Base-by-base conservation (phyloP, 495 filamentous ascomycete genomes). In the Neurospora intermedia region DNA sequence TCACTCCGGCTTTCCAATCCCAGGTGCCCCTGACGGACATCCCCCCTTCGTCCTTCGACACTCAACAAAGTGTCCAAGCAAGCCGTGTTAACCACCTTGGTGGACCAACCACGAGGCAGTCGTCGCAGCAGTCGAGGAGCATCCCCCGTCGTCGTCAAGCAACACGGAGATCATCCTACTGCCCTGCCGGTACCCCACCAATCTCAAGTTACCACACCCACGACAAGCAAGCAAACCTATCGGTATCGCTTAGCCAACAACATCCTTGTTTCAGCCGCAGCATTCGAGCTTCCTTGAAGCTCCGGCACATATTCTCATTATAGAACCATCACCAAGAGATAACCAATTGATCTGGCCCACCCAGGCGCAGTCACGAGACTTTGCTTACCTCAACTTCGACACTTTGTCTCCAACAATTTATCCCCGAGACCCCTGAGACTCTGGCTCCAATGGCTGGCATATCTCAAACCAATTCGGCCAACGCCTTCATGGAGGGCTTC, bases 401-500 rank as follows among this genome's bases (percentile, higher is more conserved):
- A 66, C 54, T 0, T 66, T 66, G 27, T 66, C 54, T 18, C 16
- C 54, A 38, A 18, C 23, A 16, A 35, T 43, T 43, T 66, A 46
- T 70, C 66, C 70, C 16, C 70, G 43, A 39, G 42, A 43, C 43
- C 70, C 40, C 43, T 39, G 43, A 71, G 42, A 35, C 48, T 71
- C 43, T 38, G 43, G 69, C 45, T 43, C 46, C 69, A 62, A 81
- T 83, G 81, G 77, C 81, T 43, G 71, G 74, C 70, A 83, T 82
- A 80, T 79, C 81, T 69, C 79, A 78, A 75, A 81, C 82, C 78
- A 78, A 75, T 75, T 80, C 81, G 70, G 75, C 80, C 76, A 76
- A 77, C 69, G 77, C 80, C 75, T 79, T 82, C 35, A 66, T 66
- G 54, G 80, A 84, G 79, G 84, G 83, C 59, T 85, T 86, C 77